Base-by-base conservation (phyloP, 306 rosid genomes). In the Trifolium dubium region DNA sequence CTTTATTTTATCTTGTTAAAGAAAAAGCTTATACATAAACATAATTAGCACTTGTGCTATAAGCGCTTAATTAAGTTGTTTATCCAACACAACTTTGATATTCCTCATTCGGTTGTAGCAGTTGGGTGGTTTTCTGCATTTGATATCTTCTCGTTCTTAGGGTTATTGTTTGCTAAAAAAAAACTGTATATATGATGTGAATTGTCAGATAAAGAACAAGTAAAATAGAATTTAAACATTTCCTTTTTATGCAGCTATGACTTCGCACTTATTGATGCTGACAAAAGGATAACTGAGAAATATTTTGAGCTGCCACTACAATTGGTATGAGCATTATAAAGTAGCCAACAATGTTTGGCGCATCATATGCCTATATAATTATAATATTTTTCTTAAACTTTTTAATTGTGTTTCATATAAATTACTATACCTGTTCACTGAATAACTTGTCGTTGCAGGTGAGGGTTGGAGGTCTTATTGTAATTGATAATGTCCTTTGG, bases 401-500 rank as follows among this genome's bases (percentile, higher is more conserved):
- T 44, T 35, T 4, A 10, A 72, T 12, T 17, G 31, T 74, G n/a
- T n/a, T 31, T 83, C 37, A 46, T 71, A 61, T 37, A 46, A 63
- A 30, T 46, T 54, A 72, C 32, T 71, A 14, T 12, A 1, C 4
- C 15, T 53, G 71, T 68, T 35, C 53, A 37, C 19, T 61, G 51
- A 32, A 31, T 55, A 73, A 41, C 60, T 82, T 79, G 46, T 46
- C 80, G 53, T 59, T 85, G 56, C 82, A 91, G 98, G 89, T 93
- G 77, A 89, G 92, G 66, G 89, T 84, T 58, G 97, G 96, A 76
- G 97, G 98, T 77, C 82, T 91, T 30, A 89, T 91, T 53, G 91
- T 93, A 67, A 83, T 93, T 17, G 98, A 93, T 79, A 93, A 93
- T 82, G 97, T 93, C 60, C 92, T 93, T 49, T 93, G 98, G 98